Evolutionary conservation across 345 rosid species (phyloP).

Genomic region (Garcia nutans): DNA sequence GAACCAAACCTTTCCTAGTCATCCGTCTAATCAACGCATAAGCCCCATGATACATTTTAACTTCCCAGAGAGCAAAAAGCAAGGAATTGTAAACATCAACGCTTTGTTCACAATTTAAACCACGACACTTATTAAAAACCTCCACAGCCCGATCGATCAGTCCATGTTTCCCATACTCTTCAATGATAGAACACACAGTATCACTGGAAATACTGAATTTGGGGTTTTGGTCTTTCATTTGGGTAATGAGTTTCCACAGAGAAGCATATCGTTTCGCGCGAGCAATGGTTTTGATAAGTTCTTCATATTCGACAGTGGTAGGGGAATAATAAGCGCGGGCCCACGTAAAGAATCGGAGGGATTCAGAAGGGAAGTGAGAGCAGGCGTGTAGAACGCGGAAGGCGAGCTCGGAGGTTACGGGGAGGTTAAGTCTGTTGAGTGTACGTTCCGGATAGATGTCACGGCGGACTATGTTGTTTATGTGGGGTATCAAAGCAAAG

Average conservation of each 20-base stretch:
- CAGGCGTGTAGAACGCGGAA: conserved; percentile 80
- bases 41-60: conserved; percentile 80
- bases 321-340: conserved; percentile 63
- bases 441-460: conserved; percentile 84
- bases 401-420: conserved; percentile 69
- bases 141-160: conserved; percentile 75
- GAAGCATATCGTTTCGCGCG: conserved; percentile 58
- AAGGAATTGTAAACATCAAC: conserved; percentile 59
- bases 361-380: conserved; percentile 58
- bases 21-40: conserved; percentile 80
- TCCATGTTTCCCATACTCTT: conserved; percentile 75
- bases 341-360: conserved; percentile 91
- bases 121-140: conserved; percentile 60
- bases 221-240: conserved; percentile 43
- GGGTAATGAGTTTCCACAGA: conserved; percentile 79
- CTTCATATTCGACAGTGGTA: conserved; percentile 66
- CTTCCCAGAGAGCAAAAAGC: conserved; percentile 76
- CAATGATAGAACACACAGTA: conserved; percentile 65
- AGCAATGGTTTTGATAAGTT: conserved; percentile 65
- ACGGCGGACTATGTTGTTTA: conserved; percentile 71
- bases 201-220: conserved; percentile 51
- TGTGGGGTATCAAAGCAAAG: conserved; percentile 74
- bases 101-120: conserved; percentile 53
- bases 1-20: conserved; percentile 66
- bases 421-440: conserved; percentile 43